Evolutionary conservation across 1,284 basidiomycete species (phyloP), one percentile per base, ranked within the genome.

Genomic region (Farysia itapuensis): DNA sequence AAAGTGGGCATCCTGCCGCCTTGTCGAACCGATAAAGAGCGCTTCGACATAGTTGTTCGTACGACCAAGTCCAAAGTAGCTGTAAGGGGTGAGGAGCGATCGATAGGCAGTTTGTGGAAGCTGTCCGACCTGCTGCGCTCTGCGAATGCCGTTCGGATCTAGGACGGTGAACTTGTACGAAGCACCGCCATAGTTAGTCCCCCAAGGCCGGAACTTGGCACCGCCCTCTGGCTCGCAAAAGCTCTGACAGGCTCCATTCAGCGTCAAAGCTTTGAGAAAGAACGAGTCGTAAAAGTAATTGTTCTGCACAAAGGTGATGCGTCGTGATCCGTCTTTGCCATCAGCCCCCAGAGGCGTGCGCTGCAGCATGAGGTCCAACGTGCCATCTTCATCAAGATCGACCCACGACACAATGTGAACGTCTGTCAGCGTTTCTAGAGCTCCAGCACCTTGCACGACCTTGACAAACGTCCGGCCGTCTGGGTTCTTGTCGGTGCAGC

Each of bases 41-140:
- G 77, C 77, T 68, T 99, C 95, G 70, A 99, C 90, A 79, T 99
- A 99, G 78, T 99, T 99, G 79, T 99, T 99, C n/a, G 94, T 98
- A 32, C 95, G 84, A 0, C 95, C 95, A 2, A 99, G 85, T 1
- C 95, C 95, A 72, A 98, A 90, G 82, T 93, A 96, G 3, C 90
- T 85, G 73, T 96, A 96, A 0, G 95, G 94, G 1, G 90, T 87
- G 38, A 86, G 83, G 9, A 98, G 83, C 8, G 92, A 81, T 38
- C 94, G 87, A 72, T 97, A 97, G 0, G 86, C 84, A 1, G 90
- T 90, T 75, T 95, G 92, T 2, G 94, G 86, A 4, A 96, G 84
- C 78, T 99, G 95, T 1, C 86, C 86, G 22, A 94, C 91, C 81
- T 92, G 89, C 26, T 93, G 91, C 14, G 94, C 92, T 1, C 90